Evolutionary conservation across 495 filamentous ascomycete species (phyloP).

Genomic region (Neurospora sp.): DNA sequence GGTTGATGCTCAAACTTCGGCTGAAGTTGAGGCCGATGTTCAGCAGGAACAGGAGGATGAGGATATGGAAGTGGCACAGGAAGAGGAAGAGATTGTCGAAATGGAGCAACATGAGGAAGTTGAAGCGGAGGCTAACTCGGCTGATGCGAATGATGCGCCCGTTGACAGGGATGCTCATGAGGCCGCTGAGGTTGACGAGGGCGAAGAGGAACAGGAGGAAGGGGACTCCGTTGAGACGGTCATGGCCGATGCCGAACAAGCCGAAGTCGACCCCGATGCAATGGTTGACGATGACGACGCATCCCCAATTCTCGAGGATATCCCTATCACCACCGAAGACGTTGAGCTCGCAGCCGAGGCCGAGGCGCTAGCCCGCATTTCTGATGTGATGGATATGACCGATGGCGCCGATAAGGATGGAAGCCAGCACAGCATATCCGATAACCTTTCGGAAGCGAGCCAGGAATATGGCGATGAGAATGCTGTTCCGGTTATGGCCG

Average conservation of each 20-base stretch:
- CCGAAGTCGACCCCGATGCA: neutral
- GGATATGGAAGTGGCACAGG: neutral
- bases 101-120: neutral
- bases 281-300: conserved; percentile 7
- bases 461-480: conserved; percentile 58
- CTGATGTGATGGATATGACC: neutral
- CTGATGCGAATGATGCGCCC: neutral
- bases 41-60: neutral
- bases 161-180: conserved; percentile 36
- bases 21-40: neutral
- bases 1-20: neutral
- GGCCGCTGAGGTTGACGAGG: conserved; percentile 17
- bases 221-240: neutral
- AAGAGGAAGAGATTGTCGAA: neutral
- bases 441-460: conserved; percentile 45
- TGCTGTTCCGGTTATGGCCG: conserved; percentile 28
- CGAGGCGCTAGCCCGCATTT: conserved; percentile 12
- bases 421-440: conserved; percentile 18
- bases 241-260: neutral
- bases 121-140: neutral
- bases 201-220: conserved; percentile 23
- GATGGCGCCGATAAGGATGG: neutral
- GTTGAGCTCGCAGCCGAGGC: conserved; percentile 38
- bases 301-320: conserved; percentile 26
- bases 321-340: conserved; percentile 34